Base-by-base conservation (phyloP, 2,329 filamentous ascomycete genomes). In the Dendryphion nanum region DNA sequence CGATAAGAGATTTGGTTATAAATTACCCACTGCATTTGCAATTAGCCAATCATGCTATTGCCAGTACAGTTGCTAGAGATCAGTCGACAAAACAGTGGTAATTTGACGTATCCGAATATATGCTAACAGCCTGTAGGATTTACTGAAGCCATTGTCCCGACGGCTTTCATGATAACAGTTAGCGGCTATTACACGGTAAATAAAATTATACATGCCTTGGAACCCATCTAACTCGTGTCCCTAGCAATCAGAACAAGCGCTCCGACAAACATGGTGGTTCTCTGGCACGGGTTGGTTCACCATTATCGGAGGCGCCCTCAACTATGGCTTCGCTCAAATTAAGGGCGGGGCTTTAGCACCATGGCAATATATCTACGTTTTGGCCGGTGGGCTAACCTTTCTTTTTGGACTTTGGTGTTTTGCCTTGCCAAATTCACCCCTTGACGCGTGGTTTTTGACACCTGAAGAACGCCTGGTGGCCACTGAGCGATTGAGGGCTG, bases 321-420 rank as follows among this genome's bases (percentile, higher is more conserved):
- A 63, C 36, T 65, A 64, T 30, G 64, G 61, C 1, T 68, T 68
- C 31, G 66, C 59, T 2, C 60, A 66, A 32, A 67, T 69, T 15
- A 57, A 52, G 0, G 47, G 57, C 0, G 63, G 61, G 1, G 39
- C 43, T 4, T 44, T 73, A 49, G 73, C 70, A 29, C 67, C 75
- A 0, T 86, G 82, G 82, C 79, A 78, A 52, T 85, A 82, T 46
- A 81, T 85, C 38, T 86, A 86, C 53, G 62, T 86, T 13, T 74
- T 86, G n/a, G 80, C 70, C 3, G 69, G 70, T 1, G 57, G 55
- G 23, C 67, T 83, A 7, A 83, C 79, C 41, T 69, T 76, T 12
- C 41, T 69, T 10, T 85, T 81, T 74, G 82, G 77, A 2, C 70
- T 83, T 4, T 89, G 75, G 53, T 87, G 83, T 62, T 85, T 85